Percentiles rank a stretch among this genome's conserved stretches.
These are phyloP conservation scores for Rhodotorula babjevae DNA, from an alignment of 768 basidiomycete species.

Conservation along the genomic window DNA sequence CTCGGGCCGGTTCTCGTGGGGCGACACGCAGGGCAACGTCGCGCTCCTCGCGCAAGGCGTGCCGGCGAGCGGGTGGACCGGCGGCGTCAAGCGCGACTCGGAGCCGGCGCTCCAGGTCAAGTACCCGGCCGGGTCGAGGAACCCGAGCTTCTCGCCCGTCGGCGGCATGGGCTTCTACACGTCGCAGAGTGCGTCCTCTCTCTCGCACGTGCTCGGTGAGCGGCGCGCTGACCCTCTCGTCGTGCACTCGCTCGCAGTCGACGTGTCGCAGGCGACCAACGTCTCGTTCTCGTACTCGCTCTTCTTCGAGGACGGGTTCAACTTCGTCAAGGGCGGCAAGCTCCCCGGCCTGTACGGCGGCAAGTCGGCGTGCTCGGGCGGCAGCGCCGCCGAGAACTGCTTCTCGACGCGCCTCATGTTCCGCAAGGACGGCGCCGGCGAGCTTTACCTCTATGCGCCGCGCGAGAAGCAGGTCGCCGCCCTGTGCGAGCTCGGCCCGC, in stretches of 20 bases:
- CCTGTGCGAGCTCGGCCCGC: constrained; percentile 37
- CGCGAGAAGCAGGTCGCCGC: constrained; percentile 38
- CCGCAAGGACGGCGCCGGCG: constrained; percentile 40
- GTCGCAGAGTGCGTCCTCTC: constrained; percentile 24
- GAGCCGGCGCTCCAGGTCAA: constrained; percentile 34
- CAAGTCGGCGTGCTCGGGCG: constrained; percentile 41
- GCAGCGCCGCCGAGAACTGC: constrained; percentile 37
- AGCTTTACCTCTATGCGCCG: constrained; percentile 44
- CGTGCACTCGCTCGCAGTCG: background rate
- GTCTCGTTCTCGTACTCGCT: constrained; percentile 42
- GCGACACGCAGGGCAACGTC: constrained; percentile 10
- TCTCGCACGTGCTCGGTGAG: too few species aligned
- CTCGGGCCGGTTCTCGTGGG: constrained; percentile 26
- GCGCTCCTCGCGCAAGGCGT: constrained; percentile 10
- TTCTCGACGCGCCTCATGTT: constrained; percentile 44
- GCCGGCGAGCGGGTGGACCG: constrained; percentile 12
- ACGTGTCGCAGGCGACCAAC: constrained; percentile 35
- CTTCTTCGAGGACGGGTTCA: constrained; percentile 42
- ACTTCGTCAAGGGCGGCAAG: constrained; percentile 45
- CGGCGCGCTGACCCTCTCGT: too few species aligned
- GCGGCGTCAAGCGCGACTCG: constrained; percentile 6
- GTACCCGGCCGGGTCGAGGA: constrained; percentile 36
- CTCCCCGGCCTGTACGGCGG: constrained; percentile 43
- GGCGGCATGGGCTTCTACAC: constrained; percentile 43
- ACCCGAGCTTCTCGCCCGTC: constrained; percentile 23